Evolutionary conservation across 495 filamentous ascomycete genomes (phyloP).

Genomic region (Hyaloscypha finlandica): DNA sequence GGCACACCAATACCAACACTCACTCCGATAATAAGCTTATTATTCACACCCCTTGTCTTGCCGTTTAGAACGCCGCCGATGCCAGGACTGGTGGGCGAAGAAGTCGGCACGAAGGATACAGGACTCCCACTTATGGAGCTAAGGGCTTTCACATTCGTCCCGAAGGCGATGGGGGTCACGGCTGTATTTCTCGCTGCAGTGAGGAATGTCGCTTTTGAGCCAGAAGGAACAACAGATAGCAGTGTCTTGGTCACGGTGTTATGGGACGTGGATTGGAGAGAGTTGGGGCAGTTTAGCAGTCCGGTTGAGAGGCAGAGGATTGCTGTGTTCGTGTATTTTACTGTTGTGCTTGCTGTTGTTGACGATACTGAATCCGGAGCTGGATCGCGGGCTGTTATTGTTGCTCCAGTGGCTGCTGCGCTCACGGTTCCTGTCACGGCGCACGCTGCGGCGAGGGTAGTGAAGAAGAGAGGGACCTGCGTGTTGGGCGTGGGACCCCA

Average conservation of each 20-base stretch:
- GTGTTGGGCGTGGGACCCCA: slow-evolving; percentile 53
- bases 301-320: slow-evolving; percentile 41
- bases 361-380: slow-evolving; percentile 16
- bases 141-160: slow-evolving; percentile 39
- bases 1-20: slow-evolving; percentile 47
- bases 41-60: slow-evolving; percentile 34
- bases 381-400: slow-evolving; percentile 11
- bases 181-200: slow-evolving; percentile 35
- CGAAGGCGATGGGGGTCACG: slow-evolving; percentile 42
- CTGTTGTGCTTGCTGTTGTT: slow-evolving; percentile 39
- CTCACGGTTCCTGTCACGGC: slow-evolving; percentile 30
- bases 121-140: slow-evolving; percentile 40
- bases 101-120: slow-evolving; percentile 34
- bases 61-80: slow-evolving; percentile 2
- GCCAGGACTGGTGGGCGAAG: slow-evolving; percentile 17
- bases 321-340: slow-evolving; percentile 40
- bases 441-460: slow-evolving; percentile 49
- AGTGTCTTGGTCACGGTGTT: slow-evolving; percentile 37
- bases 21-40: slow-evolving; percentile 45
- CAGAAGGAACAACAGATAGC: slow-evolving; percentile 41
- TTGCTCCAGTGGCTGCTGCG: slow-evolving; percentile 34
- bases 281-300: slow-evolving; percentile 48
- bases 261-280: slow-evolving; percentile 43
- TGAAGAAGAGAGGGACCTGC: slow-evolving; percentile 53
- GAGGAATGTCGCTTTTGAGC: slow-evolving; percentile 37